A percentile compares a stretch with the other conserved stretches of the same genome.
phyloP scores from a whole-genome alignment of 176 grass and related monocot species.

The Raddia distichophylla region DNA sequence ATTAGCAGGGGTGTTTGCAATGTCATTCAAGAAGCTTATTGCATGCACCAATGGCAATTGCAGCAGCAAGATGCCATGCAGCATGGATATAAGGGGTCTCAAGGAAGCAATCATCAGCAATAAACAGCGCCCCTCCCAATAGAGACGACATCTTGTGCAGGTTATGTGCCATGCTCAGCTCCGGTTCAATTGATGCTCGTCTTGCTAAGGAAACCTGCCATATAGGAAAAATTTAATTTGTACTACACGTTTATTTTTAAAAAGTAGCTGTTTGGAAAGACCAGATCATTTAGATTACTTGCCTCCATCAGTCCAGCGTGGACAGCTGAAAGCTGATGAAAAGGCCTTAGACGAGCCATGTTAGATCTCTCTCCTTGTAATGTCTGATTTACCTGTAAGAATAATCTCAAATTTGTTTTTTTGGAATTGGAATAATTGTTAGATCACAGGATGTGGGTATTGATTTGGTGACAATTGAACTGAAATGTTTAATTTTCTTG shows the following conservation, averaged over 20 bases:
- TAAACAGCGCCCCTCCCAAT: conserved; percentile 79
- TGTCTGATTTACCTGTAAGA: no score
- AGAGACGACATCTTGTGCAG: conserved; percentile 91
- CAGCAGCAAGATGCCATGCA: conserved; percentile 95
- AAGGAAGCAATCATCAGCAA: conserved; percentile 77
- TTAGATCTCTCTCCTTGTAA: no score
- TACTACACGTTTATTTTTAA: no score
- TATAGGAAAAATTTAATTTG: conserved; percentile 4
- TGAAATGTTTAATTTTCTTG: no score
- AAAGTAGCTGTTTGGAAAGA: no score
- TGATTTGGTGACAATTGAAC: no score
- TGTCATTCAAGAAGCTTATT: conserved; percentile 92
- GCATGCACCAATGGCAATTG: conserved; percentile 76
- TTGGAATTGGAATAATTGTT: no score
- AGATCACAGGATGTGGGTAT: no score
- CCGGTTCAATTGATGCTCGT: conserved; percentile 76
- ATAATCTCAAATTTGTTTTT: no score
- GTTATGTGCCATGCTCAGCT: conserved; percentile 78
- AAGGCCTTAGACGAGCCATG: no score
- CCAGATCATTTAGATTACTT: conserved; percentile 44
- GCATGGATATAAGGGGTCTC: conserved; percentile 88
- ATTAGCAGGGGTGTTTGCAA: conserved; percentile 13
- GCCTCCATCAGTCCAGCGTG: conserved; percentile 96
- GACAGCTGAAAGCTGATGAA: conserved; percentile 91
- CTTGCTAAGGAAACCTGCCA: conserved; percentile 78